Evolutionary conservation across 345 rosid genomes (phyloP), one percentile per base, ranked within the genome.

Genomic region (Syzygium aqueum): DNA sequence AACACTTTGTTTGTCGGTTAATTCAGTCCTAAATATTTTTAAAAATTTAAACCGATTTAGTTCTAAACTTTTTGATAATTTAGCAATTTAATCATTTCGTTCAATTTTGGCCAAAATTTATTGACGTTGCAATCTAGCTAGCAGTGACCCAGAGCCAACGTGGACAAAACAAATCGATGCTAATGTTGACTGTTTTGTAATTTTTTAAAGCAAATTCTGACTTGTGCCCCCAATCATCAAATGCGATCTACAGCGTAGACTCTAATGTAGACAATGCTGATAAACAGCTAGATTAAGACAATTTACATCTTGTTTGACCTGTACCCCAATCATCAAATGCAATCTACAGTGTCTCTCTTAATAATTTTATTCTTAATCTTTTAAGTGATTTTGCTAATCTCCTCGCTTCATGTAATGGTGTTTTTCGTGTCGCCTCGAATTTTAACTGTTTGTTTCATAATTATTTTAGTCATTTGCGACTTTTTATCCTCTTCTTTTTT

Each of bases 21-120:
- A 25, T 23, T 59, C 1, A 11, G 27, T 11, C 5, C 2, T 59
- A 59, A 11, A 27, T 0, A 59, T 27, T 59, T 5, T 43, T 43
- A 7, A 43, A 0, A 11, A 11, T 56, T 59, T 25, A 25, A 0
- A 25, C 27, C 11, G 5, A 11, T 27, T 59, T 59, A 59, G 0
- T 0, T 0, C 0, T 59, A 11, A 27, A 25, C 0, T 0, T 27
- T 59, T 27, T 59, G 0, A 59, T 11, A 0, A 11, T 27, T 57
- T 27, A 1, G 0, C 7, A 11, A 59, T 27, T 25, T 27, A 59
- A 1, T 59, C 5, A 59, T 57, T 57, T 0, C 3, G 6, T 1
- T 7, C 46, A 43, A 43, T 43, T 43, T 43, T 43, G 46, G 46
- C 46, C 0, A 43, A 1, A 43, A 43, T 7, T 43, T 43, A 43